Evolutionary conservation across 2,329 filamentous ascomycete genomes (phyloP).

Genomic region (Mariannaea elegans): DNA sequence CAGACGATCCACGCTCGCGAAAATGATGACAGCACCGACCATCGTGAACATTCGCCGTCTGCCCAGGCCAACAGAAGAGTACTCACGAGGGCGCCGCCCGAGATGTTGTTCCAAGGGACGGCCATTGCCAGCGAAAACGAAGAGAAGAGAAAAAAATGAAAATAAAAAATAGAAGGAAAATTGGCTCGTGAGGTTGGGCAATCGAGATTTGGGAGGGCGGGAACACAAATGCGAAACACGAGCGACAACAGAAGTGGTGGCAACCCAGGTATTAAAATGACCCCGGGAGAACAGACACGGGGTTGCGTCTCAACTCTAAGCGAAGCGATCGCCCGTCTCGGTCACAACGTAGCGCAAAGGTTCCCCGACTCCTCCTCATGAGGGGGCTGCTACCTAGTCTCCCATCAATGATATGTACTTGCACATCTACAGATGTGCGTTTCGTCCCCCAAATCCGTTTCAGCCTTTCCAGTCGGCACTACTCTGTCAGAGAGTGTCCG

Average conservation of each 20-base stretch:
- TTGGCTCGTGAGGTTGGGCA: background rate
- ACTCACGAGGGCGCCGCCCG: conserved; percentile 37
- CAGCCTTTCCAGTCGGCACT: conserved; percentile 3
- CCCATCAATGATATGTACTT: background rate
- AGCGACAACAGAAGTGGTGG: conserved; percentile 23
- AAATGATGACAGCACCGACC: conserved; percentile 47
- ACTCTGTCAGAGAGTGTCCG: no score
- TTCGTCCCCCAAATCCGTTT: no score
- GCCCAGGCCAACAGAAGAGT: conserved; percentile 30
- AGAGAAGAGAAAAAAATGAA: background rate
- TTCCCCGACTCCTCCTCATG: background rate
- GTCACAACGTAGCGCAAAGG: conserved; percentile 17
- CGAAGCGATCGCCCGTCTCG: conserved; percentile 37
- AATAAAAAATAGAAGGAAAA: background rate
- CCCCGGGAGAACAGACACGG: conserved; percentile 24
- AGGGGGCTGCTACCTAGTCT: background rate
- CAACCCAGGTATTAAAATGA: conserved; percentile 5
- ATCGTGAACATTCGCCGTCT: conserved; percentile 41
- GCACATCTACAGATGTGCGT: background rate
- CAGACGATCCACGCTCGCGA: conserved; percentile 47
- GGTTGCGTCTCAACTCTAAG: conserved; percentile 28
- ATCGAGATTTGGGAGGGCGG: background rate
- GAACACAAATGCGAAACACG: conserved; percentile 17
- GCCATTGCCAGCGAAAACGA: conserved; percentile 26
- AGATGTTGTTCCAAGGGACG: conserved; percentile 35